phyloP scores from a whole-genome alignment of 352 stramenopile species.

The Phytophthora multivora region DNA sequence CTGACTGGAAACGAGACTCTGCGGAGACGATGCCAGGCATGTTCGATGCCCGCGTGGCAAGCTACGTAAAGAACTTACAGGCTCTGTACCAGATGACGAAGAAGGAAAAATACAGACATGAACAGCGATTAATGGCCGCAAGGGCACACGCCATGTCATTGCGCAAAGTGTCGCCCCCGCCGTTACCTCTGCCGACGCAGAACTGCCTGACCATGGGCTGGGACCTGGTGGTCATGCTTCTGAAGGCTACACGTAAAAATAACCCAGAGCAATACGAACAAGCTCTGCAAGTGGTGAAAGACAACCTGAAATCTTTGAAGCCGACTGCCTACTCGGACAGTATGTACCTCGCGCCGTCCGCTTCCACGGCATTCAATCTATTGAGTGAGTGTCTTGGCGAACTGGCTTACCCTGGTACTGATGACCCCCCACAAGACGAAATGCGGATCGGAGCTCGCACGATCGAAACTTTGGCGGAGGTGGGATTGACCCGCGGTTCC shows the following conservation, averaged over 20 bases:
- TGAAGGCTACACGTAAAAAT: constrained; percentile 67
- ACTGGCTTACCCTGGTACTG: constrained; percentile 32
- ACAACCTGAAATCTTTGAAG: constrained; percentile 70
- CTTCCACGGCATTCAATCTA: constrained; percentile 71
- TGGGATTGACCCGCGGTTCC: constrained; percentile 74
- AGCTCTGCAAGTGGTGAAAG: constrained; percentile 78
- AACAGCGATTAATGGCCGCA: constrained; percentile 65
- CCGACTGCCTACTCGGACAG: constrained; percentile 81
- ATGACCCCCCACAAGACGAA: constrained; percentile 28
- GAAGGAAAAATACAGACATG: constrained; percentile 81
- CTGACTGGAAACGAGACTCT: constrained; percentile 18
- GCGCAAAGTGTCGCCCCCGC: constrained; percentile 70
- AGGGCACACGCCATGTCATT: constrained; percentile 63
- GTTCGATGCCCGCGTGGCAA: constrained; percentile 73
- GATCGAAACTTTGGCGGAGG: constrained; percentile 76
- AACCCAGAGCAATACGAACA: constrained; percentile 72
- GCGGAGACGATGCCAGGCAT: constrained; percentile 36
- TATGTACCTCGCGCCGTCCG: constrained; percentile 83
- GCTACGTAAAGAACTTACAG: constrained; percentile 79
- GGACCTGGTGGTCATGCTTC: constrained; percentile 76
- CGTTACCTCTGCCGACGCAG: constrained; percentile 79
- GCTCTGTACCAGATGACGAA: constrained; percentile 75
- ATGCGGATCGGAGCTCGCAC: constrained; percentile 47
- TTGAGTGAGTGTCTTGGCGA: constrained; percentile 72
- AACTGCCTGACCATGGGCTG: constrained; percentile 86